Percentiles rank a stretch among this genome's conserved stretches.
phyloP scores from a whole-genome alignment of 2,329 filamentous ascomycete genomes.

The Knoxdaviesia proteae region DNA sequence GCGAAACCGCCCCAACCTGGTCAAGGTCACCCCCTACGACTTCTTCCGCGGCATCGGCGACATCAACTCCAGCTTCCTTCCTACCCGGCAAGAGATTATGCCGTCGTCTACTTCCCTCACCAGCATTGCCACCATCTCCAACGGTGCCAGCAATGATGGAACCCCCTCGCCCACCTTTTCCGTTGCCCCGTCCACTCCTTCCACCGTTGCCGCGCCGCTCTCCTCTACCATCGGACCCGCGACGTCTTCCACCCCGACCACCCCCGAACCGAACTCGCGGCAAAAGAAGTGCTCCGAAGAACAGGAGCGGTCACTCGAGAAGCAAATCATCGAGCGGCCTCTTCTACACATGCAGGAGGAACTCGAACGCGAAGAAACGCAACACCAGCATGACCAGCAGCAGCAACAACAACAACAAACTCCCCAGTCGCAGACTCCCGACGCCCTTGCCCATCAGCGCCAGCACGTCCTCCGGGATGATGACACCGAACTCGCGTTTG shows the following conservation, averaged over 20 bases:
- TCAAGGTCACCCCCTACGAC: slow-evolving; percentile 88
- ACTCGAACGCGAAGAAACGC: slow-evolving; percentile 30
- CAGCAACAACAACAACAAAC: slow-evolving; percentile 7
- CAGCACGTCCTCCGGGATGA: slow-evolving; percentile 76
- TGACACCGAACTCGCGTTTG: slow-evolving; percentile 58
- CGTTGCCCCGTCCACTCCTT: no score
- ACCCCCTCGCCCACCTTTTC: no score
- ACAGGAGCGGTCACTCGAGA: slow-evolving; percentile 71
- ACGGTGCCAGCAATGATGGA: no score
- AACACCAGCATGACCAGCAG: slow-evolving; percentile 18
- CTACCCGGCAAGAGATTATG: slow-evolving; percentile 45
- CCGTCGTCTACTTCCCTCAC: slow-evolving; percentile 6
- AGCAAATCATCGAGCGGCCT: slow-evolving; percentile 74
- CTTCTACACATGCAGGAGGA: slow-evolving; percentile 82
- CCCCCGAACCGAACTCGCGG: neutral
- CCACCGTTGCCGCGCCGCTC: no score
- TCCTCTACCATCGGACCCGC: no score
- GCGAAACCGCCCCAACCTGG: slow-evolving; percentile 72
- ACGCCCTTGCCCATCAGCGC: slow-evolving; percentile 12
- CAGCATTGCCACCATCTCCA: no score
- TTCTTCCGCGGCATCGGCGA: slow-evolving; percentile 97
- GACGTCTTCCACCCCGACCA: neutral
- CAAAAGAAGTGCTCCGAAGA: slow-evolving; percentile 22
- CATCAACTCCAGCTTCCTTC: slow-evolving; percentile 94
- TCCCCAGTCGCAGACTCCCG: neutral